A percentile compares a stretch with the other conserved stretches of the same genome.
These are phyloP conservation scores for Microsporum audouinii DNA, from an alignment of 2,329 filamentous ascomycete species.

Conservation along the genomic window DNA sequence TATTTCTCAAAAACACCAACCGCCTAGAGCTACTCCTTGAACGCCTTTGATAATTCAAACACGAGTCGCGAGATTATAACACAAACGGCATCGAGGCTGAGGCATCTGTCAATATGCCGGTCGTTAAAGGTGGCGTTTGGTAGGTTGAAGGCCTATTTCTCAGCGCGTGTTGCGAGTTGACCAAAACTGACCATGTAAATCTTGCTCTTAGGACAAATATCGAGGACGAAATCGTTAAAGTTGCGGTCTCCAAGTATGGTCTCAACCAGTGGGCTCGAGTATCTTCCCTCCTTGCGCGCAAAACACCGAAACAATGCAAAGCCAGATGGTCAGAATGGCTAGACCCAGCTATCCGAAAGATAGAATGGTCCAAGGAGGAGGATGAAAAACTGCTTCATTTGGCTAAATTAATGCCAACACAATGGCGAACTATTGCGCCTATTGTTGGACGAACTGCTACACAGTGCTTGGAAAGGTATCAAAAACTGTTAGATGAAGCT, in stretches of 20 bases:
- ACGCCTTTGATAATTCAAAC: neutral
- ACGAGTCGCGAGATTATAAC: neutral
- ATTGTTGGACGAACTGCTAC: constrained; percentile 94
- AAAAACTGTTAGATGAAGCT: constrained; percentile 90
- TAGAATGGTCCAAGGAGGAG: constrained; percentile 97
- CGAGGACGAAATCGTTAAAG: constrained; percentile 94
- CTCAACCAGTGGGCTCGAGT: constrained; percentile 98
- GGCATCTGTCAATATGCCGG: constrained; percentile 42
- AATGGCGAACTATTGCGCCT: constrained; percentile 97
- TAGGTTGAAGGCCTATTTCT: constrained; percentile 22
- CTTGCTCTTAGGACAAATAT: constrained; percentile 46
- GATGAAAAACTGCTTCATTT: constrained; percentile 94
- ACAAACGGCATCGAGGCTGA: neutral
- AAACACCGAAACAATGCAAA: constrained; percentile 98
- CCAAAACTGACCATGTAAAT: neutral
- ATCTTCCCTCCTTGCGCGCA: constrained; percentile 89
- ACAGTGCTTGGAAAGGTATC: constrained; percentile 92
- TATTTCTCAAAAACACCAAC: neutral
- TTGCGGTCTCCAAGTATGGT: constrained; percentile 86
- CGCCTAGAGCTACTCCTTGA: neutral
- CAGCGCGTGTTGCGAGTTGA: neutral
- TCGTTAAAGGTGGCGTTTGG: constrained; percentile 56
- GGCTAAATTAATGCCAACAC: constrained; percentile 96
- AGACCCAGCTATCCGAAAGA: constrained; percentile 94
- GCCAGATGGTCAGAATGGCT: constrained; percentile 98